Conservation (phyloP, 2,329 filamentous ascomycete genomes). For the Beauveria medogensis region DNA sequence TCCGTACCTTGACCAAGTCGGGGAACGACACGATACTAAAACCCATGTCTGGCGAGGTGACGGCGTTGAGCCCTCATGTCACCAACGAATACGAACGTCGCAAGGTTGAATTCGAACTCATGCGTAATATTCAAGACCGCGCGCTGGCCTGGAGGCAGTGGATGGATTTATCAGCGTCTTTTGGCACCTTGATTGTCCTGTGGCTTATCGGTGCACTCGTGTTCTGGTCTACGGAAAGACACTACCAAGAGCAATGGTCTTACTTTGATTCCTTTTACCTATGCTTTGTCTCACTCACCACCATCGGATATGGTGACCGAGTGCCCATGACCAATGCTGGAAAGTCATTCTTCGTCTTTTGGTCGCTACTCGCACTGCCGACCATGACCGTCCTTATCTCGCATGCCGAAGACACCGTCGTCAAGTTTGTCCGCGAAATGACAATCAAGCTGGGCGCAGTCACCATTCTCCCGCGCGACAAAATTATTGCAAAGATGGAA, state of each 20-base stretch:
- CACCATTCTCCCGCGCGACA: conserved; percentile 53
- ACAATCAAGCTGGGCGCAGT: conserved; percentile 50
- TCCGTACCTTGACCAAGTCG: conserved; percentile 37
- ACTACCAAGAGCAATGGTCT: conserved; percentile 48
- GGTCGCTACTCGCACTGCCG: conserved; percentile 77
- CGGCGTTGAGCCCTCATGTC: conserved; percentile 7
- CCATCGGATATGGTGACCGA: conserved; percentile 80
- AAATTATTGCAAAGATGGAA: conserved; percentile 26
- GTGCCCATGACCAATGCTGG: conserved; percentile 70
- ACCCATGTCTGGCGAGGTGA: conserved; percentile 30
- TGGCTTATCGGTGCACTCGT: conserved; percentile 76
- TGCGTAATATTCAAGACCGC: conserved; percentile 69
- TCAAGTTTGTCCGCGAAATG: conserved; percentile 50
- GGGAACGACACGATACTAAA: conserved; percentile 41
- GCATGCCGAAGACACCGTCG: conserved; percentile 76
- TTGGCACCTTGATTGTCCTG: conserved; percentile 59
- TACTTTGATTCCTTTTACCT: conserved; percentile 86
- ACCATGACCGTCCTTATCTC: conserved; percentile 82
- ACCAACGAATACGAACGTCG: conserved; percentile 49
- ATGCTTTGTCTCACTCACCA: conserved; percentile 72
- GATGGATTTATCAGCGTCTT: conserved; percentile 62
- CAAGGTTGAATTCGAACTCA: conserved; percentile 65
- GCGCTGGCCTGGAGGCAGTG: conserved; percentile 62
- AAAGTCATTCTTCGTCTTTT: conserved; percentile 86
- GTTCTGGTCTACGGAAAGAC: conserved; percentile 49